Conservation (phyloP, 805 yeast genomes). For the Metschnikowia amazonensis region DNA sequence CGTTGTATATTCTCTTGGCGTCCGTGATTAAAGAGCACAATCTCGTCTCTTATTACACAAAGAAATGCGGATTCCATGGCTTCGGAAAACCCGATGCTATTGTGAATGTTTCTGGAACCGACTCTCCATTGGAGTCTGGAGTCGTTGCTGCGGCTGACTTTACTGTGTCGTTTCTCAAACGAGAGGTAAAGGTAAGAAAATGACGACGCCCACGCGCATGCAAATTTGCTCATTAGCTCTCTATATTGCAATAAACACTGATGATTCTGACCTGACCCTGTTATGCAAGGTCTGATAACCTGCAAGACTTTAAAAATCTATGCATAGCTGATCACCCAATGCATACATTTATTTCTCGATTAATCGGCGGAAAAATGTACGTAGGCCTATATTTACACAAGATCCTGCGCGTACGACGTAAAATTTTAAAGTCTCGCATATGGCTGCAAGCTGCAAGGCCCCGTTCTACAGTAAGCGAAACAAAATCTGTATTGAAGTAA, state of each 20-base stretch:
- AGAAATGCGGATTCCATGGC: conserved; percentile 35
- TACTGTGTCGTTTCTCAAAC: conserved; percentile 35
- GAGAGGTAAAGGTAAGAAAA: conserved; percentile 13
- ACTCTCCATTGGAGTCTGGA: conserved; percentile 33
- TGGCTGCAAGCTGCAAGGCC: not conserved
- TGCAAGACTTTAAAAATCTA: too few relatives aligned
- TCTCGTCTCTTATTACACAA: conserved; percentile 42
- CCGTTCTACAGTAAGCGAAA: not conserved
- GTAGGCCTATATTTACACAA: not conserved
- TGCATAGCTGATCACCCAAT: too few relatives aligned
- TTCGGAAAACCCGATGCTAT: conserved; percentile 20
- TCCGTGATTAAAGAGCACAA: conserved; percentile 49
- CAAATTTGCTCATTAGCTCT: not conserved
- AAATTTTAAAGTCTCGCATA: not conserved
- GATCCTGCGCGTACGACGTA: not conserved
- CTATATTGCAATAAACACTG: not conserved
- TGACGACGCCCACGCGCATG: not conserved
- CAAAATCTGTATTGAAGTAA: not conserved
- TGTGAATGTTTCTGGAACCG: conserved; percentile 12
- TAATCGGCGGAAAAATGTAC: too few relatives aligned
- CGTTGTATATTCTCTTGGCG: conserved; percentile 29
- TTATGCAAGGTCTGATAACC: not conserved
- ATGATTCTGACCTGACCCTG: not conserved
- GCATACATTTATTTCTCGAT: too few relatives aligned
- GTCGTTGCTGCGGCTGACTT: conserved; percentile 39